Conservation (phyloP, 805 yeast species). For the Pichia deserticola region DNA sequence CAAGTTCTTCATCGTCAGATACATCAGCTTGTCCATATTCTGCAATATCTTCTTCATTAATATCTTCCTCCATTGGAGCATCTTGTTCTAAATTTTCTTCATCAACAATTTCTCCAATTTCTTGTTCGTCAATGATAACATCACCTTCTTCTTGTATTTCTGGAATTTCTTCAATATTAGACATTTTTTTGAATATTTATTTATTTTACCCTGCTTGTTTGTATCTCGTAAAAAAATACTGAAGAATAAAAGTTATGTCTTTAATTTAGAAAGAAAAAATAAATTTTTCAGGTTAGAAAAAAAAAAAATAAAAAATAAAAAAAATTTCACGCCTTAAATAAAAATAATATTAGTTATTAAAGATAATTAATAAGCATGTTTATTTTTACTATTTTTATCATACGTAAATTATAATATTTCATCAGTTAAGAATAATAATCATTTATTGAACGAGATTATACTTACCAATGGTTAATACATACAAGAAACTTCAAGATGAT, state of each 20-base stretch:
- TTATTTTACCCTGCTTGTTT: neutral
- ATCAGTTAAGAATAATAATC: too few relatives aligned
- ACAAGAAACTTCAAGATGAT: constrained; percentile 1
- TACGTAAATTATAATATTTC: too few relatives aligned
- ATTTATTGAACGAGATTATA: neutral
- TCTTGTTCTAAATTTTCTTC: constrained; percentile 35
- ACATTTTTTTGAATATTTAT: neutral
- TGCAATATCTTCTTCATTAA: constrained; percentile 32
- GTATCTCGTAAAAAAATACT: neutral
- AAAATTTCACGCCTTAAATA: too few relatives aligned
- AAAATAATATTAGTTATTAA: too few relatives aligned
- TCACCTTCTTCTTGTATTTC: constrained; percentile 16
- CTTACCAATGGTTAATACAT: constrained; percentile 1
- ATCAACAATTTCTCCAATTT: constrained; percentile 28
- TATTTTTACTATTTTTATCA: too few relatives aligned
- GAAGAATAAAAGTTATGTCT: neutral
- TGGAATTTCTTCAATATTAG: constrained; percentile 2
- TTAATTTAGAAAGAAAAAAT: neutral
- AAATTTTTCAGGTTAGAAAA: neutral
- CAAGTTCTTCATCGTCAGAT: constrained; percentile 6
- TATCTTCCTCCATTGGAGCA: constrained; percentile 24
- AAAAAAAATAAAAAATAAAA: neutral
- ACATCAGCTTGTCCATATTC: constrained; percentile 28
- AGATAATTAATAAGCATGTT: too few relatives aligned
- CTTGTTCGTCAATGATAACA: constrained; percentile 24